Evolutionary conservation across 108 stramenopile species (phyloP).

Genomic region (Bacterosira constricta): DNA sequence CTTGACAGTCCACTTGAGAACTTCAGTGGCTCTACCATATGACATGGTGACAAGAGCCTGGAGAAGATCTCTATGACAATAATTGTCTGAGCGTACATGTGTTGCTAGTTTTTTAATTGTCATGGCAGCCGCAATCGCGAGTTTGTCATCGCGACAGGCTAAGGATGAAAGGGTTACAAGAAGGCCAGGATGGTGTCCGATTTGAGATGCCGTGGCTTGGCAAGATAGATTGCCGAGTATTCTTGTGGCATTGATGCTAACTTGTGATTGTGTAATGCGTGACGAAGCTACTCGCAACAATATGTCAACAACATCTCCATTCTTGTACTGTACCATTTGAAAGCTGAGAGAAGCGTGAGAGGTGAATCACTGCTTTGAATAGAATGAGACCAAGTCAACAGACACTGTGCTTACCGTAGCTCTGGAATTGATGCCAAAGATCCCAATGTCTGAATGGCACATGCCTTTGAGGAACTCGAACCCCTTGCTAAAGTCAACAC

Average conservation of each 20-base stretch:
- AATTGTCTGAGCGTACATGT: slow-evolving; percentile 18
- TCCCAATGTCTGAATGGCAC: slow-evolving; percentile 21
- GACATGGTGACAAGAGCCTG: slow-evolving; percentile 32
- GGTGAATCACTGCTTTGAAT: too few relatives aligned
- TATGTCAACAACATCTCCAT: slow-evolving; percentile 16
- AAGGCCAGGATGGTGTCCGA: slow-evolving; percentile 17
- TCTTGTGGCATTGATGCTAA: slow-evolving; percentile 18
- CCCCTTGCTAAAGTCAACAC: background rate
- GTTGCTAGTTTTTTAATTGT: slow-evolving; percentile 33
- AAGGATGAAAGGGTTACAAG: slow-evolving; percentile 34
- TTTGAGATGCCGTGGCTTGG: slow-evolving; percentile 25
- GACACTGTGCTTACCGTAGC: too few relatives aligned
- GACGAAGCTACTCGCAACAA: slow-evolving; percentile 17
- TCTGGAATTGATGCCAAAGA: slow-evolving; percentile 14
- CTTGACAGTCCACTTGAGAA: slow-evolving; percentile 35
- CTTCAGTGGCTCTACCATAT: slow-evolving; percentile 26
- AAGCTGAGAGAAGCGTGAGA: too few relatives aligned
- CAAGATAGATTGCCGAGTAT: slow-evolving; percentile 23
- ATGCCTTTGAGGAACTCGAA: slow-evolving; percentile 18
- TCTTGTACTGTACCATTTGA: slow-evolving; percentile 28
- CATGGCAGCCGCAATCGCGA: slow-evolving; percentile 27
- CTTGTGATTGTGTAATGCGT: background rate
- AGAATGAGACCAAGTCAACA: too few relatives aligned
- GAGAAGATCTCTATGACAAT: slow-evolving; percentile 21
- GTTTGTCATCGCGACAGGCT: slow-evolving; percentile 22